Evolutionary conservation across 129 eudicot genomes (phyloP), one percentile per base, ranked within the genome.

Genomic region (Deinandra increscens): DNA sequence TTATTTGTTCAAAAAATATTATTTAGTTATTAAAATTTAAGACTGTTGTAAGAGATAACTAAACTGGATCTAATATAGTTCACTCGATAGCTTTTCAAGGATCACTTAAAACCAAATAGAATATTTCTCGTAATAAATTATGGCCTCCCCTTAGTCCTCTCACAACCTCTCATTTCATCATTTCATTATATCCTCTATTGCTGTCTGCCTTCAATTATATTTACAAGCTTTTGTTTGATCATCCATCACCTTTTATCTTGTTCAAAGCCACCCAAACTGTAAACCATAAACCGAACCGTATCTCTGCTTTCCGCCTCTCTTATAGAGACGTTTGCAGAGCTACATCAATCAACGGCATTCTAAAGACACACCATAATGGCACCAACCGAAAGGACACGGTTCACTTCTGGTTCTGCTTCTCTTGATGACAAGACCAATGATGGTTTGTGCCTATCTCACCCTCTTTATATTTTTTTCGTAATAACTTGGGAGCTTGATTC

Each of bases 261-360:
- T 67, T 75, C 20, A 33, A 56, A 66, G 41, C 67, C 66, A 54
- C 46, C 7, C 33, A 11, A 11, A 26, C 31, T 3, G 31, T 36
- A 1, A 36, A 36, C 39, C 39, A 3, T 36, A 1, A 36, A 36
- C 39, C 39, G 39, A 10, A 66, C 36, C 63, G 69, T 75, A 75
- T 67, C 79, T 75, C 75, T 76, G 81, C 76, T 69, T 49, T 54
- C 73, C 33, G 73, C 73, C 65, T 74, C 78, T 64, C 71, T 17
- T 44, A 1, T 9, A 20, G 75, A 77, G 76, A 69, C 76, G 66
- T 62, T 61, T 69, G 81, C 76, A 77, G 81, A 60, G 81, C 81
- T 69, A 69, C 81, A 62, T 19, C 56, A 2, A 62, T 19, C 56
- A 7, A 50, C 26, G 0, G 7, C 7, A 15, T 48, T 48, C 4